A percentile compares a stretch with the other conserved stretches of the same genome.
Evolutionary conservation across 371 early-diverging fungal species (phyloP).

Genomic region (Mortierella sp.): DNA sequence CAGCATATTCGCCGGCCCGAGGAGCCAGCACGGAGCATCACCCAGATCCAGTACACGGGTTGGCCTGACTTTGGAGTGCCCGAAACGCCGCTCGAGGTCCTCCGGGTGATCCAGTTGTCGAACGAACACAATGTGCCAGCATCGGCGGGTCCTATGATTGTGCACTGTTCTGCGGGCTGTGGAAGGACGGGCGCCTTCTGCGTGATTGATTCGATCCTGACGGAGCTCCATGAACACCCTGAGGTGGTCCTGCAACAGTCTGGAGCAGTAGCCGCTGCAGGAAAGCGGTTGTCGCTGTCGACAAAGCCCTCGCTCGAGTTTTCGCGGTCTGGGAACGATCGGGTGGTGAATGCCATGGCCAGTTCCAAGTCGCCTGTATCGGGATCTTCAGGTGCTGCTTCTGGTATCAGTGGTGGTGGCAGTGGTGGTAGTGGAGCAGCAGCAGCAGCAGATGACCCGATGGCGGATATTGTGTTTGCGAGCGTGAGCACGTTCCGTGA

Average conservation of each 20-base stretch:
- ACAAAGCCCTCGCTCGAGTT: conserved; percentile 36
- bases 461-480: conserved; percentile 69
- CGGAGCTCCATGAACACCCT: conserved; percentile 48
- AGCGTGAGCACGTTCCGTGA: conserved; percentile 81
- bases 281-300: conserved; percentile 21
- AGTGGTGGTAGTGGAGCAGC: neutral
- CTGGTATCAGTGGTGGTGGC: neutral
- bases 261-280: neutral
- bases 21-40: conserved; percentile 61
- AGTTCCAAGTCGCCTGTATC: neutral
- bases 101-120: conserved; percentile 74
- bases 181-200: conserved; percentile 97
- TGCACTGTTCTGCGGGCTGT: conserved; percentile 98
- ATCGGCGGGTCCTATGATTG: conserved; percentile 79
- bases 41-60: conserved; percentile 85
- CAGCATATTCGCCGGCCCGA: conserved; percentile 29
- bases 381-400: neutral
- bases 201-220: conserved; percentile 79
- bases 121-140: conserved; percentile 53
- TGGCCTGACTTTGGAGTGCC: conserved; percentile 94
- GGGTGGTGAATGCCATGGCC: conserved; percentile 29
- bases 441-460: conserved; percentile 11
- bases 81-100: conserved; percentile 70
- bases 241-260: conserved; percentile 13
- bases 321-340: conserved; percentile 32